Conservation (phyloP, 352 stramenopile species). For the Pythium pyrilobum region DNA sequence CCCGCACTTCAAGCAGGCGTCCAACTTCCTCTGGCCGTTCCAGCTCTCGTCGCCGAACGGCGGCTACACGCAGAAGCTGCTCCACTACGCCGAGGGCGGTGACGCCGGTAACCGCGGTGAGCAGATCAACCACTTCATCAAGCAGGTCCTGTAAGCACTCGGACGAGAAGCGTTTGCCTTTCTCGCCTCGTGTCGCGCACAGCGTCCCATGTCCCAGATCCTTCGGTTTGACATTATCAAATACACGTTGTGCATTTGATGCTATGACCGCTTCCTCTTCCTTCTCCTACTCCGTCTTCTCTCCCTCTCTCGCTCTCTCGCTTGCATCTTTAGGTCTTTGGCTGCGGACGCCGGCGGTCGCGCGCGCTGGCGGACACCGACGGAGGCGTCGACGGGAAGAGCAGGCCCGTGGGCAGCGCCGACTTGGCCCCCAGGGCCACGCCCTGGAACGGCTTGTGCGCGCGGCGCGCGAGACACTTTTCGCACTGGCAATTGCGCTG, state of each 20-base stretch:
- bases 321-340: constrained; percentile 1
- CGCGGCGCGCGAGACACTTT: constrained; percentile 60
- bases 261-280: too few relatives aligned
- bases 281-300: not conserved
- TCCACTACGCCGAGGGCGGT: constrained; percentile 92
- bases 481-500: constrained; percentile 77
- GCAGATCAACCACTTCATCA: constrained; percentile 95
- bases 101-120: constrained; percentile 90
- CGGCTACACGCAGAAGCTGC: constrained; percentile 93
- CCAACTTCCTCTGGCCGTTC: constrained; percentile 99
- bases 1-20: constrained; percentile 98
- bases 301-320: not conserved
- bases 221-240: constrained; percentile 16
- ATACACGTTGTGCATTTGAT: too few relatives aligned
- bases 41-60: constrained; percentile 97
- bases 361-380: constrained; percentile 14
- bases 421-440: not conserved
- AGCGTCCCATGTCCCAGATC: too few relatives aligned
- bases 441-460: constrained; percentile 34
- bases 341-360: constrained; percentile 34
- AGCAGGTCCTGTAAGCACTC: constrained; percentile 88
- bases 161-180: too few relatives aligned
- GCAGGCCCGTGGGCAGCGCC: constrained; percentile 10
- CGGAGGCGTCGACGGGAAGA: constrained; percentile 41
- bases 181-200: too few relatives aligned